Conservation (phyloP, 140 eudicot species). For the Oenanthe javanica region DNA sequence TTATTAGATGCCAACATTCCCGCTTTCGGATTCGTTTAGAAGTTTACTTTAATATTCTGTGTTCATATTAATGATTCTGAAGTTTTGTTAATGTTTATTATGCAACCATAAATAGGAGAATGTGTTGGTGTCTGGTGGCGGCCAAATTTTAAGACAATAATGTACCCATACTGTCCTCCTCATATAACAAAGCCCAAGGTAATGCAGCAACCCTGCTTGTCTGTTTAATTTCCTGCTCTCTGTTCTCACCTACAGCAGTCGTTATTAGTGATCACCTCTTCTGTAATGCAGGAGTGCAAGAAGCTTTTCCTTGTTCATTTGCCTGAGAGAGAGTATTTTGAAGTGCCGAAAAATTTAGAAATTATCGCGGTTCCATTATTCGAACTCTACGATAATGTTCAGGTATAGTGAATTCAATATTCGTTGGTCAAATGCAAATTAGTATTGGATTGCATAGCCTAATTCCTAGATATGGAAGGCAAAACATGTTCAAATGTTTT, state of each 20-base stretch:
- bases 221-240: neutral
- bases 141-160: slow-evolving; percentile 81
- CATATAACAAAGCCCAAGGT: slow-evolving; percentile 91
- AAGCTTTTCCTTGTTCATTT: slow-evolving; percentile 84
- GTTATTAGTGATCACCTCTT: neutral
- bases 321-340: slow-evolving; percentile 86
- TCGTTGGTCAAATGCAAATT: neutral
- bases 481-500: neutral
- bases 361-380: slow-evolving; percentile 92
- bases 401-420: slow-evolving; percentile 31
- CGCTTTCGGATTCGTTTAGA: no score
- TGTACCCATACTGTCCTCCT: slow-evolving; percentile 91
- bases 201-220: neutral
- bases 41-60: neutral
- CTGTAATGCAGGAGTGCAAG: slow-evolving; percentile 53
- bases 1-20: no score
- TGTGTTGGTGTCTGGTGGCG: slow-evolving; percentile 89
- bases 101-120: slow-evolving; percentile 66
- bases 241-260: neutral
- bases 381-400: slow-evolving; percentile 92
- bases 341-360: slow-evolving; percentile 90
- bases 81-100: neutral
- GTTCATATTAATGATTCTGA: neutral
- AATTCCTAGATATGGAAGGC: neutral
- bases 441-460: neutral